A percentile compares a stretch with the other conserved stretches of the same genome.
Conservation (phyloP, 352 stramenopile species). For the Blastocystis sp. region DNA sequence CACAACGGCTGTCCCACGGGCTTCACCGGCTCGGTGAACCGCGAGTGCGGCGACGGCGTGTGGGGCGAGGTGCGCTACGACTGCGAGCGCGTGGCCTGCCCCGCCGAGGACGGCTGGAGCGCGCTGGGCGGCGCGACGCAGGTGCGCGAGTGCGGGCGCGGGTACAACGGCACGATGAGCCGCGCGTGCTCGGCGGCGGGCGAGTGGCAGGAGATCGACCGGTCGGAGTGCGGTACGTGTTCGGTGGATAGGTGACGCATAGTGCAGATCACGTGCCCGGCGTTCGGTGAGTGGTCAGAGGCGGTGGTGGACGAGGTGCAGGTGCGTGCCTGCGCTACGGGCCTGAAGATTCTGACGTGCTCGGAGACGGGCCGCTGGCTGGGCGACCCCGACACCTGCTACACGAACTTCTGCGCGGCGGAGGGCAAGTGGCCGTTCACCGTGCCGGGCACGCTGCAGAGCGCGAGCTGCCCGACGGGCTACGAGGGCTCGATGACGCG, state of each 20-base stretch:
- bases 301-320: conserved; percentile 28
- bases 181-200: conserved; percentile 23
- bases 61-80: conserved; percentile 52
- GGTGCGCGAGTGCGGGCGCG: background rate
- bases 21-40: conserved; percentile 39
- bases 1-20: conserved; percentile 22
- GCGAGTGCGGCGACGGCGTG: conserved; percentile 58
- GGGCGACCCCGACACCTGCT: conserved; percentile 41
- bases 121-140: conserved; percentile 1
- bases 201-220: conserved; percentile 32
- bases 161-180: conserved; percentile 42
- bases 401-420: conserved; percentile 29
- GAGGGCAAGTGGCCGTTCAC: conserved; percentile 64
- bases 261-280: conserved; percentile 46
- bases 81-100: conserved; percentile 42
- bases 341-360: conserved; percentile 47
- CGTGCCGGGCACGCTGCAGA: conserved; percentile 12
- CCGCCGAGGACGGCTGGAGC: conserved; percentile 43
- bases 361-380: conserved; percentile 13
- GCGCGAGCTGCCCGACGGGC: conserved; percentile 17
- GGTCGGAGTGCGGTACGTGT: conserved; percentile 18
- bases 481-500: conserved; percentile 25
- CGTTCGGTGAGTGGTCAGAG: conserved; percentile 42
- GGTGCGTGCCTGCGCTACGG: conserved; percentile 9
- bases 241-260: background rate